Evolutionary conservation across 768 basidiomycete species (phyloP), one percentile per base, ranked within the genome.

Genomic region (Cystofilobasidium capitatum): DNA sequence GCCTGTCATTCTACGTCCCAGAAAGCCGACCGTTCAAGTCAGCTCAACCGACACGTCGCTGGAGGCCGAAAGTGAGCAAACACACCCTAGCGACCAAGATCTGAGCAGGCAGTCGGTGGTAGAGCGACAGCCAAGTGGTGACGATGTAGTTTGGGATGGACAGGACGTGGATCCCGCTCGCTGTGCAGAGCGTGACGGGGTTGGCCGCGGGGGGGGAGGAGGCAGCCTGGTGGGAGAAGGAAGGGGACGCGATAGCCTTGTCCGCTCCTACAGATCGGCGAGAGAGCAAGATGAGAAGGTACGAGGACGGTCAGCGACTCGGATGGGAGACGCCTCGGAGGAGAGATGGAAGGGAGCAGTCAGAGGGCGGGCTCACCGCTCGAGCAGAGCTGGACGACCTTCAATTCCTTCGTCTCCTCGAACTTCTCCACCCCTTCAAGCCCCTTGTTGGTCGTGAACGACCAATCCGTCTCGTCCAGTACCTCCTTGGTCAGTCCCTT

Each of bases 91-190:
- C 70, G 35, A 71, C 65, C 13, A 66, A 29, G 31, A 75, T 72
- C 71, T 73, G 71, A 33, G 58, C 64, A 3, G 71, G 72, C 29
- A 74, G 64, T 44, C 72, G 71, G 33, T 75, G 73, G 33, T 69
- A 72, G 14, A 77, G 33, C 13, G 40, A 58, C 40, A 76, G 71
- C 7, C 73, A 47, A 42, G 59, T 71, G 0, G 62, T 72, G 1
- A 76, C 71, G 14, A 72, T 72, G 58, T 73, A 77, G 20, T 71
- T 71, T 8, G 75, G 73, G 49, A 77, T 77, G 59, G 70, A 71
- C 16, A 74, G 51, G 3, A 74, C 75, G 70, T 77, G 76, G 22
- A 73, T 74, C 16, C 76, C 76, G 37, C 70, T 71, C 5, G 75
- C 74, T n/a, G 73, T 73, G 26, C 67, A 67, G 40, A 77, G 49